A percentile compares a stretch with the other conserved stretches of the same genome.
Conservation (phyloP, 2,329 filamentous ascomycete genomes). For the Colletotrichum somersetense region DNA sequence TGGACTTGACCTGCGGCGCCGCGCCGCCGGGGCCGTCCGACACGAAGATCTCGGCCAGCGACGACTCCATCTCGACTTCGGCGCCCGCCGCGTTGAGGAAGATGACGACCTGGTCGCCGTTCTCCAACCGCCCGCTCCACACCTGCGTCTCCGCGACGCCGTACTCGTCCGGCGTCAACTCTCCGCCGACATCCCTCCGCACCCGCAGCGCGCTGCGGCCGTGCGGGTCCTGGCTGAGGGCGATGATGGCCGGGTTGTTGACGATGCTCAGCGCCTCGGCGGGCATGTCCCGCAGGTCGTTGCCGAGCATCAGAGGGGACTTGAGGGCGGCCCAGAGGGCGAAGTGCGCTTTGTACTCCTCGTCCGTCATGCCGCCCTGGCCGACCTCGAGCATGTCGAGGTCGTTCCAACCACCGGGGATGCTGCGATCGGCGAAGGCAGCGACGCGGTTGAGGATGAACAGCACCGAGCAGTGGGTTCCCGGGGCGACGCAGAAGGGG, state of each 20-base stretch:
- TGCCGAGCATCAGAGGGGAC: slow-evolving; percentile 59
- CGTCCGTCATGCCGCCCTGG: slow-evolving; percentile 51
- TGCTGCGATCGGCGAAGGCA: slow-evolving; percentile 40
- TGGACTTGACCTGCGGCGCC: slow-evolving; percentile 41
- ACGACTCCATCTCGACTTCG: slow-evolving; percentile 37
- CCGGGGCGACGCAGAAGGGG: slow-evolving; percentile 44
- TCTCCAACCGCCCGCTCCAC: slow-evolving; percentile 47
- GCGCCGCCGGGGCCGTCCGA: slow-evolving; percentile 44
- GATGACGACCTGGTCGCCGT: slow-evolving; percentile 42
- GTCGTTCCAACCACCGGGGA: slow-evolving; percentile 46
- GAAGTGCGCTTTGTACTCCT: slow-evolving; percentile 59
- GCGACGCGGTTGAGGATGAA: slow-evolving; percentile 47
- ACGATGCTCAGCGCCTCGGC: slow-evolving; percentile 43
- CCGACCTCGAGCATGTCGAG: slow-evolving; percentile 60
- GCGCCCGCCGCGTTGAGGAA: slow-evolving; percentile 41
- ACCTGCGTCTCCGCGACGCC: slow-evolving; percentile 48
- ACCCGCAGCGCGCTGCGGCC: slow-evolving; percentile 47
- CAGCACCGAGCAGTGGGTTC: slow-evolving; percentile 47
- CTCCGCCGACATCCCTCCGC: slow-evolving; percentile 51
- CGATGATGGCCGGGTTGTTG: slow-evolving; percentile 45
- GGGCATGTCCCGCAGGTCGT: slow-evolving; percentile 50
- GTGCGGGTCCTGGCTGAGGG: slow-evolving; percentile 53
- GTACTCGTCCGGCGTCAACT: slow-evolving; percentile 47
- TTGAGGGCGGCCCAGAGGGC: slow-evolving; percentile 62
- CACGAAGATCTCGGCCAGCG: slow-evolving; percentile 44